phyloP scores from a whole-genome alignment of 2,329 filamentous ascomycete species.

The Aspergillus carbonarius region DNA sequence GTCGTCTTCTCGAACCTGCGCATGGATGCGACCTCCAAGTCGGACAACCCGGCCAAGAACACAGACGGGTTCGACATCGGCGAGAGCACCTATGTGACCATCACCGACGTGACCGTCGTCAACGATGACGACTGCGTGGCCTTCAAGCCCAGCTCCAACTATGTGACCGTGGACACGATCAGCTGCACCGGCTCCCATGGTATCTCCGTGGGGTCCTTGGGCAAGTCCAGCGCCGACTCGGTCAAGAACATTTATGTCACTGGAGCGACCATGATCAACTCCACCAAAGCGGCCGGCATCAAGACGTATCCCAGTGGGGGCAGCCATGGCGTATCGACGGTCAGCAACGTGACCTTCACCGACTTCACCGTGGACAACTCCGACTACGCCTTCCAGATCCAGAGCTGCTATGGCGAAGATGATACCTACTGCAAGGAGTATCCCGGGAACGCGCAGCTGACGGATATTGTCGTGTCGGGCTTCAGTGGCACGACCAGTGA shows the following conservation, averaged over 20 bases:
- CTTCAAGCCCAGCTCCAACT: slow-evolving; percentile 44
- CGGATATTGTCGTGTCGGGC: slow-evolving; percentile 37
- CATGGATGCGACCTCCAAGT: slow-evolving; percentile 43
- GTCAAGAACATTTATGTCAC: slow-evolving; percentile 47
- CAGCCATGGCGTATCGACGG: slow-evolving; percentile 37
- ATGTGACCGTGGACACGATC: slow-evolving; percentile 42
- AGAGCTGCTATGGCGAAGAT: slow-evolving; percentile 45
- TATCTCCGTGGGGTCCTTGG: slow-evolving; percentile 50
- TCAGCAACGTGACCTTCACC: slow-evolving; percentile 46
- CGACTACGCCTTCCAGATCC: slow-evolving; percentile 49
- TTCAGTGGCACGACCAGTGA: slow-evolving; percentile 42
- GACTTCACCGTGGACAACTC: slow-evolving; percentile 39
- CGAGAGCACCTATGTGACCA: slow-evolving; percentile 37
- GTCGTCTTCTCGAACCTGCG: slow-evolving; percentile 39
- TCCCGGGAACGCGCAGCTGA: slow-evolving; percentile 36
- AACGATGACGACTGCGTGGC: slow-evolving; percentile 50
- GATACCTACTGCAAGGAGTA: slow-evolving; percentile 36
- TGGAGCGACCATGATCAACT: slow-evolving; percentile 42
- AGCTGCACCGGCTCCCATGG: slow-evolving; percentile 51
- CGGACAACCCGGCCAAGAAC: slow-evolving; percentile 40
- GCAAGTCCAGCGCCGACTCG: slow-evolving; percentile 39
- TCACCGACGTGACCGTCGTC: slow-evolving; percentile 37
- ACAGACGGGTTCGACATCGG: slow-evolving; percentile 49
- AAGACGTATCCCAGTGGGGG: slow-evolving; percentile 46
- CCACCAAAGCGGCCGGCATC: slow-evolving; percentile 49